These are phyloP conservation scores for Apophysomyces sp. DNA, from an alignment of 371 early-diverging fungal species.

Conservation along the genomic window DNA sequence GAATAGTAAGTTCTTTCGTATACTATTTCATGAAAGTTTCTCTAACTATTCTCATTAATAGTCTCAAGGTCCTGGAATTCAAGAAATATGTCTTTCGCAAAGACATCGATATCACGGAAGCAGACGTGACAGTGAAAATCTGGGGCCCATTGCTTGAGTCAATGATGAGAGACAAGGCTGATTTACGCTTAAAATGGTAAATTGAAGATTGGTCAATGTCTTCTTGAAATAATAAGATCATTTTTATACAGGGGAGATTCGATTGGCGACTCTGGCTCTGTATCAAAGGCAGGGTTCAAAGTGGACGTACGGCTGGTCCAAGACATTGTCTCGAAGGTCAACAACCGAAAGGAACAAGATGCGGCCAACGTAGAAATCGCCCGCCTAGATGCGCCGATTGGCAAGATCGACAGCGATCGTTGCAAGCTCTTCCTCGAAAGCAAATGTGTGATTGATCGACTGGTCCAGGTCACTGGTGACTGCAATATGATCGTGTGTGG, in stretches of 20 bases:
- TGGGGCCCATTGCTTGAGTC: neutral
- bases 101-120: slow-evolving; percentile 4
- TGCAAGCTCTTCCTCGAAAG: neutral
- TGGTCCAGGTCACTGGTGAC: too few species aligned
- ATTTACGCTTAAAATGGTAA: slow-evolving; percentile 3
- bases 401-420: neutral
- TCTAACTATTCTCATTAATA: neutral
- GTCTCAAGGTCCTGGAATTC: neutral
- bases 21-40: too few species aligned
- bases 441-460: neutral
- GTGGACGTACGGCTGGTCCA: neutral
- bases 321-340: too few species aligned
- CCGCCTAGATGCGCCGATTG: neutral
- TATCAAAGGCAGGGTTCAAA: neutral
- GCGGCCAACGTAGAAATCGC: neutral
- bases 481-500: too few species aligned
- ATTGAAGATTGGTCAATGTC: too few species aligned
- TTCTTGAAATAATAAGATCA: too few species aligned
- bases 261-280: neutral
- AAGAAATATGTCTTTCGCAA: neutral
- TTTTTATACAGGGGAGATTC: slow-evolving; percentile 3
- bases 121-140: neutral
- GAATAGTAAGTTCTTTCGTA: too few species aligned
- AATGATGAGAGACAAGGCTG: neutral
- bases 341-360: neutral